Conservation (phyloP, 1,284 basidiomycete genomes). For the Ustilago nuda region DNA sequence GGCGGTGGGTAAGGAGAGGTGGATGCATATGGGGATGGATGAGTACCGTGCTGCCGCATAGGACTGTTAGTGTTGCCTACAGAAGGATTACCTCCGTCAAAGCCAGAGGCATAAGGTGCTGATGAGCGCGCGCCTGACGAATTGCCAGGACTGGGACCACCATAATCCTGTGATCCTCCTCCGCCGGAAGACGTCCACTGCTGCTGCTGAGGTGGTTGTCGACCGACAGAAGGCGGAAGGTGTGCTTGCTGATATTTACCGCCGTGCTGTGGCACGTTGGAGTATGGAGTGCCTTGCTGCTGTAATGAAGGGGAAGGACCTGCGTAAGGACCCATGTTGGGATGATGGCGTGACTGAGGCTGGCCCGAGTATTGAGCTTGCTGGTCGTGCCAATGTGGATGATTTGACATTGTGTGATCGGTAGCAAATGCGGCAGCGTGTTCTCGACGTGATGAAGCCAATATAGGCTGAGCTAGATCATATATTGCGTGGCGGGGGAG, state of each 20-base stretch:
- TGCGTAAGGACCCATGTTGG: conserved; percentile 35
- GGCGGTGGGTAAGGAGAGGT: conserved; percentile 26
- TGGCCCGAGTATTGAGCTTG: conserved; percentile 25
- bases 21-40: conserved; percentile 24
- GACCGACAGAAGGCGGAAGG: conserved; percentile 27
- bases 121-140: conserved; percentile 28
- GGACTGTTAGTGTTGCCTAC: conserved; percentile 23
- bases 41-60: conserved; percentile 28
- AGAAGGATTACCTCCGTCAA: conserved; percentile 11
- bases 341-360: conserved; percentile 34
- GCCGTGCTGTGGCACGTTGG: conserved; percentile 10
- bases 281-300: conserved; percentile 20
- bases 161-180: conserved; percentile 25
- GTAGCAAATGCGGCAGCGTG: conserved; percentile 5
- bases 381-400: conserved; percentile 44
- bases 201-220: conserved; percentile 27
- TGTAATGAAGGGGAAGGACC: conserved; percentile 26
- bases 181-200: conserved; percentile 19
- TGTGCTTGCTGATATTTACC: conserved; percentile 29
- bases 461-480: conserved; percentile 4
- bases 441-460: conserved; percentile 3
- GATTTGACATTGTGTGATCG: conserved; percentile 32
- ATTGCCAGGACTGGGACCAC: conserved; percentile 32
- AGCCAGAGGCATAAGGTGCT: conserved; percentile 26
- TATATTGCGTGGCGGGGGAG: conserved; percentile 2